These are phyloP conservation scores for Piper longum DNA, from an alignment of 164 flowering plant genomes.

Conservation along the genomic window DNA sequence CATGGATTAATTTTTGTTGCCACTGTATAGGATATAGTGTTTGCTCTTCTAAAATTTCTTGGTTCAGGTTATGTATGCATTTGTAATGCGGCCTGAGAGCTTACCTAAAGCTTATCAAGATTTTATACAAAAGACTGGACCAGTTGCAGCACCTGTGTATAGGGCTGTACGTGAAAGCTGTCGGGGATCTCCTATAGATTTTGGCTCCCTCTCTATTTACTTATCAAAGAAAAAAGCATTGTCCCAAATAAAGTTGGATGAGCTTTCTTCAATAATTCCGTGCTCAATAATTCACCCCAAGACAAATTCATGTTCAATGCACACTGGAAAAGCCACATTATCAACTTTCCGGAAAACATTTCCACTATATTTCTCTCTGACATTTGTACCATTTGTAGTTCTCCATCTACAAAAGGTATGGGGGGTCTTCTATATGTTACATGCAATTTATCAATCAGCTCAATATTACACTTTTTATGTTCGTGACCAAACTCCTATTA, in stretches of 20 bases:
- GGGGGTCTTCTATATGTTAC: background rate
- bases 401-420: constrained; percentile 81
- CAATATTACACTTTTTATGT: no score
- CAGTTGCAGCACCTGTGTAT: constrained; percentile 85
- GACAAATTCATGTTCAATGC: constrained; percentile 62
- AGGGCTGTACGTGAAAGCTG: constrained; percentile 88
- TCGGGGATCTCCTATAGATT: constrained; percentile 70
- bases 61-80: constrained; percentile 87
- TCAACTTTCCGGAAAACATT: constrained; percentile 92
- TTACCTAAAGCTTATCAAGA: constrained; percentile 90
- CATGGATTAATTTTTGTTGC: no score
- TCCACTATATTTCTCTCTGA: constrained; percentile 92
- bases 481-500: no score
- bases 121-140: constrained; percentile 93
- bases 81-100: constrained; percentile 97
- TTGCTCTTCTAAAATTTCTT: background rate
- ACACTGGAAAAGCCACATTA: constrained; percentile 63
- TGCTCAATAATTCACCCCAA: constrained; percentile 89
- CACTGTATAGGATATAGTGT: background rate
- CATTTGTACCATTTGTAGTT: constrained; percentile 91
- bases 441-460: background rate
- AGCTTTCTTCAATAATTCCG: constrained; percentile 72
- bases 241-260: constrained; percentile 37
- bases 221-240: constrained; percentile 30
- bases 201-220: constrained; percentile 54